Evolutionary conservation across 305 asterid genomes (phyloP).

Genomic region (Plantago lanceolata): DNA sequence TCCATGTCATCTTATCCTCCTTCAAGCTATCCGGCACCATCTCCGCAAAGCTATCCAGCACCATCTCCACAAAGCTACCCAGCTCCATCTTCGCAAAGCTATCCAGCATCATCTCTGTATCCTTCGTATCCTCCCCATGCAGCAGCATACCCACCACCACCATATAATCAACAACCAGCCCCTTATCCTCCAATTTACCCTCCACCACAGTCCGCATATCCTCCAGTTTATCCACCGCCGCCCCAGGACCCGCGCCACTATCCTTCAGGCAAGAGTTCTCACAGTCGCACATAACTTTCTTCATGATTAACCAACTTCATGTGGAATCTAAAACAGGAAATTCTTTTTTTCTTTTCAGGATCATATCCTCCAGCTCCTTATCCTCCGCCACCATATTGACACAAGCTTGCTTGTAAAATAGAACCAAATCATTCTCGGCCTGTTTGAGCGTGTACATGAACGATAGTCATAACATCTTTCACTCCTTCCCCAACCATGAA

Average conservation of each 20-base stretch:
- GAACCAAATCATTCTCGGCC: constrained; percentile 5
- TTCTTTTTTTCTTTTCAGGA: constrained; percentile 40
- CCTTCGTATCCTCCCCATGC: constrained; percentile 35
- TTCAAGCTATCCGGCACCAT: not conserved
- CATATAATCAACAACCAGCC: constrained; percentile 40
- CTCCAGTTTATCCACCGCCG: constrained; percentile 62
- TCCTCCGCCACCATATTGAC: constrained; percentile 69
- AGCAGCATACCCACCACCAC: constrained; percentile 48
- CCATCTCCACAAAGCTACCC: constrained; percentile 19
- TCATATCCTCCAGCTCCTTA: constrained; percentile 56
- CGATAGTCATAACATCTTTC: not conserved
- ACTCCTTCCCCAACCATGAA: not conserved
- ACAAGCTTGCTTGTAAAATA: constrained; percentile 9
- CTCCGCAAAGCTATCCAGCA: not conserved
- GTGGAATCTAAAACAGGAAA: not conserved
- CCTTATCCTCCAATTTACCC: constrained; percentile 60
- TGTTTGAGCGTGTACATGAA: not conserved
- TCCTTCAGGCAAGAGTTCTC: constrained; percentile 52
- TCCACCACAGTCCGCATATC: constrained; percentile 46
- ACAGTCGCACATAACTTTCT: not conserved
- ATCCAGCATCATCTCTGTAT: constrained; percentile 28
- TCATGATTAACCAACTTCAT: not conserved
- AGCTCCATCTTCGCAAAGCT: constrained; percentile 2
- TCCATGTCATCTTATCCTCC: constrained; percentile 31
- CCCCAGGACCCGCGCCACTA: constrained; percentile 42